Evolutionary conservation across 148 eudicot genomes (phyloP).

Genomic region (Euryodendron excelsum): DNA sequence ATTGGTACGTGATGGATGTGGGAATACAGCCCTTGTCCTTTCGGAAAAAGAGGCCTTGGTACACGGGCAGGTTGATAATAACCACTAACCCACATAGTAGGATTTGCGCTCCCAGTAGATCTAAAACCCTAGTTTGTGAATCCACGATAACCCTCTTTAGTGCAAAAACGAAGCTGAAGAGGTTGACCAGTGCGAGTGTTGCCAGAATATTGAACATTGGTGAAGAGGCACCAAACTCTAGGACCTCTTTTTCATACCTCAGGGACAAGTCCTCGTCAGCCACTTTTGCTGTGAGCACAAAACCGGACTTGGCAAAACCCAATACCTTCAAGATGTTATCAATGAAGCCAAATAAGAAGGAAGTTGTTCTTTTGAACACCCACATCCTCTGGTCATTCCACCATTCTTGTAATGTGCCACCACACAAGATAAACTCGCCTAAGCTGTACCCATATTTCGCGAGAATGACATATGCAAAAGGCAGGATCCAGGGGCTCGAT

Average conservation of each 20-base stretch:
- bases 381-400: conserved; percentile 70
- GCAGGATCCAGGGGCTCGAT: conserved; percentile 52
- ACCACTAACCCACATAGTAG: conserved; percentile 36
- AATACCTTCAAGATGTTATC: conserved; percentile 30
- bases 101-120: conserved; percentile 33
- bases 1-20: conserved; percentile 26
- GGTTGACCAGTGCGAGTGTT: conserved; percentile 38
- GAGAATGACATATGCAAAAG: conserved; percentile 38
- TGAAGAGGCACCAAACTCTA: conserved; percentile 58
- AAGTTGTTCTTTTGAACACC: conserved; percentile 46
- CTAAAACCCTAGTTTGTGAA: not conserved
- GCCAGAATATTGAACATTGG: conserved; percentile 44
- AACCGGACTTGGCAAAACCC: conserved; percentile 42
- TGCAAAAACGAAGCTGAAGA: conserved; percentile 17
- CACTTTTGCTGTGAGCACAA: conserved; percentile 50
- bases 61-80: conserved; percentile 47
- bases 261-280: conserved; percentile 30
- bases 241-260: conserved; percentile 43
- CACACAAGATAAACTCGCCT: conserved; percentile 35
- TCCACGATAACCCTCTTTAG: not conserved
- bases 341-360: conserved; percentile 39
- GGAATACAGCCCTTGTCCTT: conserved; percentile 57
- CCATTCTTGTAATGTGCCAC: conserved; percentile 51
- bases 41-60: conserved; percentile 39
- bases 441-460: conserved; percentile 31